Percentiles rank a stretch among this genome's conserved stretches.
These are phyloP conservation scores for Suhomyces yuchorum DNA, from an alignment of 1,139 yeast species.

Conservation along the genomic window DNA sequence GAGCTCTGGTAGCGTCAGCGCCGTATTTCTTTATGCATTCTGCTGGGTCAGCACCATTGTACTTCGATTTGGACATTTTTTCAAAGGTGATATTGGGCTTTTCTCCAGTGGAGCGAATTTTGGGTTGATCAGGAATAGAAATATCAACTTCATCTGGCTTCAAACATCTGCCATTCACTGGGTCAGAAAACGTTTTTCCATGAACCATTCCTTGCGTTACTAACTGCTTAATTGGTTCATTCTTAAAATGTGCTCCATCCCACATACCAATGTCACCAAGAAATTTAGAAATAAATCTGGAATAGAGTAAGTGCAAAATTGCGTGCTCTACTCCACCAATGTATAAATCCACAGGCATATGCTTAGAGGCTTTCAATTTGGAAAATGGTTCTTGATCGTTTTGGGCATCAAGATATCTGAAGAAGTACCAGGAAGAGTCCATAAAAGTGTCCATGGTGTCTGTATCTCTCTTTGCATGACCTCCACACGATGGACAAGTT, in stretches of 20 bases:
- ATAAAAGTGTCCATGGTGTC: constrained; percentile 99
- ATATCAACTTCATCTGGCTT: constrained; percentile 72
- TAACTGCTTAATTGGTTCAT: constrained; percentile 79
- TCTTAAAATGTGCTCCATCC: constrained; percentile 45
- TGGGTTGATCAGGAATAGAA: constrained; percentile 41
- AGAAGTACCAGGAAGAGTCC: constrained; percentile 96
- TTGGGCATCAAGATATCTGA: constrained; percentile 77
- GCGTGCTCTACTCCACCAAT: constrained; percentile 98
- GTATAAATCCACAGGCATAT: constrained; percentile 86
- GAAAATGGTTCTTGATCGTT: constrained; percentile 59
- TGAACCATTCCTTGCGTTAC: constrained; percentile 99
- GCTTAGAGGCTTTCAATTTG: constrained; percentile 48
- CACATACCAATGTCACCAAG: constrained; percentile 60
- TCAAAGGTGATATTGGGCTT: constrained; percentile 65
- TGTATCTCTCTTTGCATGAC: constrained; percentile 80
- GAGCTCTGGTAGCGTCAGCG: constrained; percentile 94
- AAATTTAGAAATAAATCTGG: constrained; percentile 83
- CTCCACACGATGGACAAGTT: constrained; percentile 79
- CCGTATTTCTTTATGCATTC: constrained; percentile 79
- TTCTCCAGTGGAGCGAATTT: constrained; percentile 51
- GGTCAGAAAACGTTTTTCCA: constrained; percentile 79
- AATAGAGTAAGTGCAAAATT: constrained; percentile 80
- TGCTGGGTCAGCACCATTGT: constrained; percentile 90
- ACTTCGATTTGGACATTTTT: constrained; percentile 95
- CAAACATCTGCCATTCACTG: constrained; percentile 69